These are phyloP conservation scores for Saccharomycopsis hybrid DNA, from an alignment of 1,139 yeast genomes.

Conservation along the genomic window DNA sequence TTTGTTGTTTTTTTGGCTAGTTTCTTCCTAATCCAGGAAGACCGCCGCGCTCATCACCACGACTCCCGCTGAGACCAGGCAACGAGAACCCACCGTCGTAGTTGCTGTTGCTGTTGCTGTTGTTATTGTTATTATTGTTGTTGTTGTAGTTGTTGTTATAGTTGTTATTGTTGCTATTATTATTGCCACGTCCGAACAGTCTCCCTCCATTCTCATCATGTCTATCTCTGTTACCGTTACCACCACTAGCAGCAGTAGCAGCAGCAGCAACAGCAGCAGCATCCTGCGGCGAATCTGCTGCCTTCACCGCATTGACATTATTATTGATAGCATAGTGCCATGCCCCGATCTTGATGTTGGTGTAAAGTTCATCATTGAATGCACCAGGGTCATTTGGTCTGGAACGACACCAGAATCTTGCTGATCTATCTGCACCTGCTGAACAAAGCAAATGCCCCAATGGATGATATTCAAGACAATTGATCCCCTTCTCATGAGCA, in stretches of 20 bases:
- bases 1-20: too few species aligned
- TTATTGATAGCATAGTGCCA: constrained; percentile 69
- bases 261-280: background rate
- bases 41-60: too few species aligned
- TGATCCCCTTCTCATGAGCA: constrained; percentile 92
- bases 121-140: too few species aligned
- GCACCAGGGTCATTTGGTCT: constrained; percentile 86
- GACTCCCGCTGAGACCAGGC: too few species aligned
- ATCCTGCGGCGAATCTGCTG: constrained; percentile 39
- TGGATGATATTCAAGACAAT: constrained; percentile 88
- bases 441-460: constrained; percentile 86
- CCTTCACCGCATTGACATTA: constrained; percentile 48
- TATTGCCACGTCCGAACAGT: too few species aligned
- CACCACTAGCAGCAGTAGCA: background rate
- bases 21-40: too few species aligned
- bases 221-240: too few species aligned
- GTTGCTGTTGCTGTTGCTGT: too few species aligned
- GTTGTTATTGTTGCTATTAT: too few species aligned
- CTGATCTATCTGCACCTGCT: constrained; percentile 89
- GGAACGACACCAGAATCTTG: constrained; percentile 93
- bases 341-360: constrained; percentile 63
- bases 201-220: too few species aligned
- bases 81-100: too few species aligned
- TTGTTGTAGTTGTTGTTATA: too few species aligned
- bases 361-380: constrained; percentile 74